phyloP scores from a whole-genome alignment of 768 basidiomycete genomes.

The Boletus reticuloceps region DNA sequence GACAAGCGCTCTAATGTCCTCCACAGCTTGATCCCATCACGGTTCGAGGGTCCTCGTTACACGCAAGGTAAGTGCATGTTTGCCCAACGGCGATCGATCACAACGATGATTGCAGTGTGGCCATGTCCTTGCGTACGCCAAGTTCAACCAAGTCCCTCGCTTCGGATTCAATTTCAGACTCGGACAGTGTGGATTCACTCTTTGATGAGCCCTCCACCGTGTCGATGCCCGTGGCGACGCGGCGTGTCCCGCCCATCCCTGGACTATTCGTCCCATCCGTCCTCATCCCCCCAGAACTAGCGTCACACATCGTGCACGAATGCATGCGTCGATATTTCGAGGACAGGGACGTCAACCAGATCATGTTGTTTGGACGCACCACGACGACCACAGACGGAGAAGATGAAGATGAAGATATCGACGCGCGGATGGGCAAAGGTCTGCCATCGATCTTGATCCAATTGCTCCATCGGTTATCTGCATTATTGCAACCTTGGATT shows the following conservation, averaged over 20 bases:
- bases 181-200: slow-evolving; percentile 41
- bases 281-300: slow-evolving; percentile 49
- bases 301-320: slow-evolving; percentile 44
- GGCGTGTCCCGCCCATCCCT: slow-evolving; percentile 52
- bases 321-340: slow-evolving; percentile 60
- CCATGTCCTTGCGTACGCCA: slow-evolving; percentile 8
- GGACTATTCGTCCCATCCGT: slow-evolving; percentile 62
- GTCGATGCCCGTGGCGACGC: slow-evolving; percentile 23
- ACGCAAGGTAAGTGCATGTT: slow-evolving; percentile 7
- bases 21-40: slow-evolving; percentile 3
- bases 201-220: slow-evolving; percentile 43
- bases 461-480: slow-evolving; percentile 51
- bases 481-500: slow-evolving; percentile 47
- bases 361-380: slow-evolving; percentile 78
- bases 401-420: slow-evolving; percentile 12
- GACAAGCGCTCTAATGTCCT: neutral
- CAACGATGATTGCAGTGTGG: neutral
- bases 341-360: slow-evolving; percentile 59
- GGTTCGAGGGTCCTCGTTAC: neutral
- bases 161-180: slow-evolving; percentile 12
- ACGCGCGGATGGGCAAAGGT: slow-evolving; percentile 33
- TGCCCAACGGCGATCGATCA: neutral
- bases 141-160: neutral
- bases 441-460: slow-evolving; percentile 55
- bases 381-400: slow-evolving; percentile 7